Base-by-base conservation (phyloP, 106 monocot genomes). In the Acanthochlamys bracteata region DNA sequence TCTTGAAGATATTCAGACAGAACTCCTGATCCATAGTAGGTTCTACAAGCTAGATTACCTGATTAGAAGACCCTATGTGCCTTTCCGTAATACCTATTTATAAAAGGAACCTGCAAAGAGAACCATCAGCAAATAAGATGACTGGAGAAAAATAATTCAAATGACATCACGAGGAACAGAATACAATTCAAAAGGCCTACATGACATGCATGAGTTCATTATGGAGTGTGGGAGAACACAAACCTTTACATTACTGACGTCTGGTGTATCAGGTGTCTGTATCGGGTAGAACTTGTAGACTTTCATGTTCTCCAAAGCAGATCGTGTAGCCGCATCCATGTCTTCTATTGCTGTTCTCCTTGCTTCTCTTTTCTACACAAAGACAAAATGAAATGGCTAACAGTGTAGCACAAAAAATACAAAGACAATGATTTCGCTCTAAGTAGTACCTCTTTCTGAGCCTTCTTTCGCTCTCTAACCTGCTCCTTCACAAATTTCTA, bases 281-380 rank as follows among this genome's bases (percentile, higher is more conserved):
- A 88, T 78, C 15, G 95, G 95, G 67, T 96, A 96, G 69, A 96
- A 96, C 68, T 96, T 96, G 39, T 91, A 98, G 60, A 98, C 75
- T 63, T 42, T 53, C 78, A 98, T 88, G 40, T 79, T 88, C 71
- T 98, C 83, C 33, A 80, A 91, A 41, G 91, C 91, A 40, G 78
- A 26, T 80, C 55, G 88, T 16, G 77, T 85, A 54, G 74, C 54
- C 3, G 73, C 83, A 69, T 91, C 84, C 96, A 91, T 91, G 26
- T 85, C 83, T 52, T 88, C 83, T 14, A 85, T 79, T 33, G 83
- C 88, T 64, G 88, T 98, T 59, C 57, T 78, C 14, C 91, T 75
- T 10, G 88, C 85, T 78, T 98, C 88, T 59, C 66, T 91, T 39
- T 85, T 85, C 96, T 98, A 13, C 74, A 71, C 39, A 55, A 64